These are phyloP conservation scores for Paramecium sexaurelia DNA, from an alignment of 73 alveolate genomes.

Conservation along the genomic window DNA sequence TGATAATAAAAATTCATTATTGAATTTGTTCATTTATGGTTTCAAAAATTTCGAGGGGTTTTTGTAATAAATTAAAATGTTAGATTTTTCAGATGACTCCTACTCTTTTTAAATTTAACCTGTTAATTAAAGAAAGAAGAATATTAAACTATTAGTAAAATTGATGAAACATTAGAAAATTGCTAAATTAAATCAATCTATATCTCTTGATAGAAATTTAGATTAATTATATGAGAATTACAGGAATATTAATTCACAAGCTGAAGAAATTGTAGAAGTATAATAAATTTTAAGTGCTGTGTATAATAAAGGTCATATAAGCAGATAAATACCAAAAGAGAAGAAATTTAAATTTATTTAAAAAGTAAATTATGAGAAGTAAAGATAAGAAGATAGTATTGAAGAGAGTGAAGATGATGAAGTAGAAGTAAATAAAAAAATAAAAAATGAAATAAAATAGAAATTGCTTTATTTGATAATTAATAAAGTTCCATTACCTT, in stretches of 20 bases:
- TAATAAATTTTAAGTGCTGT: background rate
- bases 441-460: background rate
- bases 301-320: background rate
- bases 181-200: background rate
- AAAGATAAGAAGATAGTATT: background rate
- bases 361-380: background rate
- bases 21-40: background rate
- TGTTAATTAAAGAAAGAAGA: background rate
- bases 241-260: background rate
- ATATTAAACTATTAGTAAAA: background rate
- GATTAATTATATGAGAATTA: background rate
- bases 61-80: background rate
- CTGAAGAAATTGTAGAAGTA: background rate
- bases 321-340: background rate
- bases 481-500: background rate
- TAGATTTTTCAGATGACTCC: slow-evolving; percentile 3
- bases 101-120: background rate
- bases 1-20: background rate
- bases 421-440: background rate
- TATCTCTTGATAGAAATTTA: background rate
- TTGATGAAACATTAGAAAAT: background rate
- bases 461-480: background rate
- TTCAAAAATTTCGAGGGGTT: background rate
- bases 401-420: background rate
- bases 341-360: background rate